Evolutionary conservation across 1,284 basidiomycete genomes (phyloP).

Genomic region (Microbotryum lychnidis-dioicae): DNA sequence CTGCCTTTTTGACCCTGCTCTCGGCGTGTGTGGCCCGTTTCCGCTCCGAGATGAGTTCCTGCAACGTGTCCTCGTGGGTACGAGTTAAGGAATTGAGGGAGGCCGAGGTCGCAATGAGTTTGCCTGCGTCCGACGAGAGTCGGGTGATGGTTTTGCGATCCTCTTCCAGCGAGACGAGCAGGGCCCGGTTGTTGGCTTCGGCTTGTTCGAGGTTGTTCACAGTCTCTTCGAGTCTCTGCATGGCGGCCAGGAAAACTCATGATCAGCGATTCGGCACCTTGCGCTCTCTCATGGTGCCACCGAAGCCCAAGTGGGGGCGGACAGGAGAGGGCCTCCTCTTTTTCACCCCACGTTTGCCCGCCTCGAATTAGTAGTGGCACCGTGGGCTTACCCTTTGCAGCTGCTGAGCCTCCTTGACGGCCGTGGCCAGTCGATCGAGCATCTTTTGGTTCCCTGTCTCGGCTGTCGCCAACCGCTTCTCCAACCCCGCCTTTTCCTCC

Average conservation of each 20-base stretch:
- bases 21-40: constrained; percentile 65
- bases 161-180: constrained; percentile 68
- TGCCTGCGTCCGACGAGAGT: constrained; percentile 58
- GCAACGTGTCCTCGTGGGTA: constrained; percentile 68
- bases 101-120: constrained; percentile 41
- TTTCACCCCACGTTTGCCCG: constrained; percentile 34
- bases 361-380: constrained; percentile 29
- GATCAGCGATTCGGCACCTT: background rate
- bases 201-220: constrained; percentile 72
- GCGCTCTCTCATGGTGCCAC: background rate
- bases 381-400: constrained; percentile 55
- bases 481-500: constrained; percentile 42
- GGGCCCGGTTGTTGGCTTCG: constrained; percentile 65
- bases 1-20: constrained; percentile 45
- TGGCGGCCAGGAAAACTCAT: too few species aligned
- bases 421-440: constrained; percentile 38
- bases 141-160: constrained; percentile 61
- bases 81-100: constrained; percentile 13
- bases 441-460: constrained; percentile 35
- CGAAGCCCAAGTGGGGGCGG: constrained; percentile 26
- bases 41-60: constrained; percentile 67
- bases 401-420: constrained; percentile 53
- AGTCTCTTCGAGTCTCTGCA: constrained; percentile 66
- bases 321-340: constrained; percentile 26
- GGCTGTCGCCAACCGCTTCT: constrained; percentile 10